Evolutionary conservation across 1,284 basidiomycete genomes (phyloP).

Genomic region (Cutaneotrichosporon sp.): DNA sequence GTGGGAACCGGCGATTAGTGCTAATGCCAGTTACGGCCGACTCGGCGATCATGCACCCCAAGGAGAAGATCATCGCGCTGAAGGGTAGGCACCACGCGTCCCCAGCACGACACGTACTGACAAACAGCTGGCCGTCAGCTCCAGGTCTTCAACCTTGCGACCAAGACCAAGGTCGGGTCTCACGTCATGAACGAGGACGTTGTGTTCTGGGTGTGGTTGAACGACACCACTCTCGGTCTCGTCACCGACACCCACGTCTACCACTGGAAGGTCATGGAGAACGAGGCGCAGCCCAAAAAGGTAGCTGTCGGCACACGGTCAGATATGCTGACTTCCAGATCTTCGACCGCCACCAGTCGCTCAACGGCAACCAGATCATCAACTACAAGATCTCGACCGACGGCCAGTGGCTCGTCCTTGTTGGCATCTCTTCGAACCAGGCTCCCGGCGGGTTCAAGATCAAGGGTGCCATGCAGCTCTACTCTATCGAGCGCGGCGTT

Average conservation of each 20-base stretch:
- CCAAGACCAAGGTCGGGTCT: constrained; percentile 95
- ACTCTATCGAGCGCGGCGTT: constrained; percentile 71
- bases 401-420: constrained; percentile 94
- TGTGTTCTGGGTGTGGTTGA: constrained; percentile 99
- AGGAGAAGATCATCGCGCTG: constrained; percentile 93
- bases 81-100: constrained; percentile 69
- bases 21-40: constrained; percentile 69
- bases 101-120: not conserved
- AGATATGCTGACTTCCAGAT: constrained; percentile 51
- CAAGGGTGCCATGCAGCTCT: constrained; percentile 94
- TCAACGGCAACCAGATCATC: constrained; percentile 94
- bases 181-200: constrained; percentile 92
- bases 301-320: constrained; percentile 8
- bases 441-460: constrained; percentile 85
- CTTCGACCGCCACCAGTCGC: constrained; percentile 94
- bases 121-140: constrained; percentile 78
- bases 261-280: constrained; percentile 72
- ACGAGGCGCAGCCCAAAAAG: constrained; percentile 42
- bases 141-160: constrained; percentile 97
- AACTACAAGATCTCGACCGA: constrained; percentile 91
- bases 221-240: constrained; percentile 82
- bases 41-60: constrained; percentile 97
- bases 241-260: constrained; percentile 92
- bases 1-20: constrained; percentile 9
- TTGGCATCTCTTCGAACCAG: constrained; percentile 93